Conservation (phyloP, 1,284 basidiomycete genomes). For the Moesziomyces aphidis region DNA sequence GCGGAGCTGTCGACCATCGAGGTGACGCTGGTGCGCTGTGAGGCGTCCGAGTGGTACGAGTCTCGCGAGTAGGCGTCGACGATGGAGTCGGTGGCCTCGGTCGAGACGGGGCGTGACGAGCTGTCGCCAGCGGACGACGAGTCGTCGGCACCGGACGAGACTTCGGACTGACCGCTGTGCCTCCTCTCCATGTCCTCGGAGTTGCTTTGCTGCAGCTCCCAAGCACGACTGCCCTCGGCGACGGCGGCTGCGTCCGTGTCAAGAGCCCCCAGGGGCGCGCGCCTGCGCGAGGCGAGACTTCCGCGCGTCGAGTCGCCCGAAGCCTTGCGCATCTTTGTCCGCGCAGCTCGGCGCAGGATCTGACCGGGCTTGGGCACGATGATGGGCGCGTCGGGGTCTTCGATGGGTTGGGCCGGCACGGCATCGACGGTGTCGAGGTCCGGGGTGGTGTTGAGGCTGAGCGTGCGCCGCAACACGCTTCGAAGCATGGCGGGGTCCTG, state of each 20-base stretch:
- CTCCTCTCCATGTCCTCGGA: conserved; percentile 45
- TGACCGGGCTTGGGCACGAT: conserved; percentile 87
- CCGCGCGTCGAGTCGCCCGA: conserved; percentile 76
- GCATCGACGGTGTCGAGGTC: conserved; percentile 42
- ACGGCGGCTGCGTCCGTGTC: conserved; percentile 23
- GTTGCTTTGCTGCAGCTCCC: conserved; percentile 34
- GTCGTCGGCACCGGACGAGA: conserved; percentile 44
- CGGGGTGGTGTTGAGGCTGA: conserved; percentile 76
- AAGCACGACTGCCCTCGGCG: conserved; percentile 33
- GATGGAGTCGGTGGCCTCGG: conserved; percentile 57
- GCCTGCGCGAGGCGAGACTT: conserved; percentile 37
- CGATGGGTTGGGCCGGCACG: conserved; percentile 63
- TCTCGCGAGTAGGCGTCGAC: conserved; percentile 58
- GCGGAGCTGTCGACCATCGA: conserved; percentile 38
- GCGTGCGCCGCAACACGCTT: conserved; percentile 83
- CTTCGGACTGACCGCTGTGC: conserved; percentile 52
- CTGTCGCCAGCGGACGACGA: conserved; percentile 37
- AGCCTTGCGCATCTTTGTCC: conserved; percentile 95
- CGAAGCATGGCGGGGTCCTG: conserved; percentile 86
- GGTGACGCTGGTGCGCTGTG: conserved; percentile 57
- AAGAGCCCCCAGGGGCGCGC: conserved; percentile 12
- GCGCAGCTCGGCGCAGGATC: conserved; percentile 88
- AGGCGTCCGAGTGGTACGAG: conserved; percentile 56
- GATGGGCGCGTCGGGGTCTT: conserved; percentile 87
- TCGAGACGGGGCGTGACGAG: conserved; percentile 49